Evolutionary conservation across 148 eudicot genomes (phyloP).

Genomic region (Camellia lanceoleosa): DNA sequence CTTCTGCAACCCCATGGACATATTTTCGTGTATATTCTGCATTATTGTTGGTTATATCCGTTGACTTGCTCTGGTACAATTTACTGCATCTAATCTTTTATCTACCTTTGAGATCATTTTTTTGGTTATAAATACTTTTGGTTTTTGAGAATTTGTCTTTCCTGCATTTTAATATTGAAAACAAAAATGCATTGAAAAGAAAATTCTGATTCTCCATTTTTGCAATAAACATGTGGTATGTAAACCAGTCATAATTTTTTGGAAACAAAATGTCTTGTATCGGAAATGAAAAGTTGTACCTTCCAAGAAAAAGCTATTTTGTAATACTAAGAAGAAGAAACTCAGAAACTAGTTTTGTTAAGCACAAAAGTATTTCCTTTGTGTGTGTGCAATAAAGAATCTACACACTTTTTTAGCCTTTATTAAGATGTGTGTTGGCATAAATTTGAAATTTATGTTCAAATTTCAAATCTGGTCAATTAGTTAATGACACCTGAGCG

Average conservation of each 20-base stretch:
- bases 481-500: too few species aligned
- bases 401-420: too few species aligned
- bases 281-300: background rate
- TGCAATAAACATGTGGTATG: too few species aligned
- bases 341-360: background rate
- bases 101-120: background rate
- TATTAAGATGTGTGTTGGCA: too few species aligned
- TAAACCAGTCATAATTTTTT: too few species aligned
- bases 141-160: background rate
- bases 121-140: background rate
- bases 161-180: background rate
- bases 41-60: slow-evolving; percentile 63
- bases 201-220: background rate
- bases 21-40: slow-evolving; percentile 96
- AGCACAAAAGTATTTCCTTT: background rate
- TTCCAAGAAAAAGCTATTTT: slow-evolving; percentile 7
- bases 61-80: slow-evolving; percentile 79
- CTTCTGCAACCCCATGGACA: slow-evolving; percentile 87
- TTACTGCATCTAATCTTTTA: slow-evolving; percentile 3
- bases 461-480: too few species aligned
- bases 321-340: background rate
- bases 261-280: background rate
- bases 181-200: background rate
- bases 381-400: too few species aligned
- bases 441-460: too few species aligned